Evolutionary conservation across 176 grass and related monocot genomes (phyloP).

Genomic region (Carex pumila): DNA sequence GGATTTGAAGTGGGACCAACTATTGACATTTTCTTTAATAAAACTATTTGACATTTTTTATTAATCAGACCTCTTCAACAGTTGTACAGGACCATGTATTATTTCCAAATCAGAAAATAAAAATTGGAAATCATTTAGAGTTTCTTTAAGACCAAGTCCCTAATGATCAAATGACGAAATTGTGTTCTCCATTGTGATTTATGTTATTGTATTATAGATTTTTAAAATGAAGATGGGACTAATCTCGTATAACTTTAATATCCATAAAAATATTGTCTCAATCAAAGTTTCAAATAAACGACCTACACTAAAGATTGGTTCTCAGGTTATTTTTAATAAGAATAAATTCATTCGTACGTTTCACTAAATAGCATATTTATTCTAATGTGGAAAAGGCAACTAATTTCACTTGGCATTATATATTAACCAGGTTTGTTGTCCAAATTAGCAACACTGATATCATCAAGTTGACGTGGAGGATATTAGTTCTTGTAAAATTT

Average conservation of each 20-base stretch:
- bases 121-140: not conserved
- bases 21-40: not conserved
- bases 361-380: too few species aligned
- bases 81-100: not conserved
- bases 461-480: not conserved
- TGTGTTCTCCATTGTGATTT: not conserved
- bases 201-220: not conserved
- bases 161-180: not conserved
- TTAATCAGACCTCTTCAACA: not conserved
- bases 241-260: too few species aligned
- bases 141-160: not conserved
- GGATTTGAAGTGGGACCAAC: not conserved
- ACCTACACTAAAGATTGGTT: too few species aligned
- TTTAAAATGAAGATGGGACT: too few species aligned
- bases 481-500: too few species aligned
- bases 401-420: not conserved
- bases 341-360: too few species aligned
- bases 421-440: not conserved
- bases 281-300: too few species aligned
- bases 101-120: not conserved
- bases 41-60: too few species aligned
- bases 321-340: not conserved
- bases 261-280: too few species aligned
- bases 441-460: not conserved
- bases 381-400: too few species aligned